Percentiles rank a stretch among this genome's conserved stretches.
These are phyloP conservation scores for Epichloe baconii DNA, from an alignment of 2,329 filamentous ascomycete species.

Conservation along the genomic window DNA sequence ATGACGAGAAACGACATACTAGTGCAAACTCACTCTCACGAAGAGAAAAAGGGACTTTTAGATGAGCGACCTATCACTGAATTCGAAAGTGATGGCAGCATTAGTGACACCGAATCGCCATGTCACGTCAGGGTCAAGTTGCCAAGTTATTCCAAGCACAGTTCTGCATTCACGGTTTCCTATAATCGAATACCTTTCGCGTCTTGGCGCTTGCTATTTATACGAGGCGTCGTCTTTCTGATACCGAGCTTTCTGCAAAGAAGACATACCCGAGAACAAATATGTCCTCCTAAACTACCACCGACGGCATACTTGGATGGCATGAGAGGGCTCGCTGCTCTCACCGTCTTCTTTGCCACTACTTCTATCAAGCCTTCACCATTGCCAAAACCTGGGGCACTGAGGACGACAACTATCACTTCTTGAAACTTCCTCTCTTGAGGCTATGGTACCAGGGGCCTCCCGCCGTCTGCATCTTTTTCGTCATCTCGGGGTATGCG, in stretches of 20 bases:
- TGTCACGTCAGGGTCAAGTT: constrained; percentile 12
- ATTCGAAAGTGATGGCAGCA: constrained; percentile 27
- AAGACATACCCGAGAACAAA: constrained; percentile 27
- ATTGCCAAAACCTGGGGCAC: constrained; percentile 38
- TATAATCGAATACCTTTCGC: constrained; percentile 18
- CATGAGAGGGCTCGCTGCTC: constrained; percentile 41
- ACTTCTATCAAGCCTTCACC: constrained; percentile 37
- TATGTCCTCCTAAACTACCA: constrained; percentile 27
- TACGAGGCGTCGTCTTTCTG: constrained; percentile 30
- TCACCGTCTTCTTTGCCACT: constrained; percentile 45
- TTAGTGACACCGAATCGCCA: constrained; percentile 25
- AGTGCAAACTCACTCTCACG: constrained; percentile 22
- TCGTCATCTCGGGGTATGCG: constrained; percentile 49
- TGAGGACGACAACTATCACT: constrained; percentile 28
- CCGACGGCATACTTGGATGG: constrained; percentile 46
- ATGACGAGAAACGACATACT: constrained; percentile 28
- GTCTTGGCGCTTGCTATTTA: constrained; percentile 23
- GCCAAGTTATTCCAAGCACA: constrained; percentile 6
- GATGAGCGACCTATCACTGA: constrained; percentile 32
- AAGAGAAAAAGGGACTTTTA: constrained; percentile 32
- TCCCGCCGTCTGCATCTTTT: constrained; percentile 47
- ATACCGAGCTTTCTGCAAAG: constrained; percentile 40
- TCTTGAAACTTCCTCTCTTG: constrained; percentile 40
- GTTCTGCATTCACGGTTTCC: constrained; percentile 16
- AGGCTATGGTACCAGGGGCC: constrained; percentile 42